Evolutionary conservation across 768 basidiomycete species (phyloP).

Genomic region (Trametes punicea): DNA sequence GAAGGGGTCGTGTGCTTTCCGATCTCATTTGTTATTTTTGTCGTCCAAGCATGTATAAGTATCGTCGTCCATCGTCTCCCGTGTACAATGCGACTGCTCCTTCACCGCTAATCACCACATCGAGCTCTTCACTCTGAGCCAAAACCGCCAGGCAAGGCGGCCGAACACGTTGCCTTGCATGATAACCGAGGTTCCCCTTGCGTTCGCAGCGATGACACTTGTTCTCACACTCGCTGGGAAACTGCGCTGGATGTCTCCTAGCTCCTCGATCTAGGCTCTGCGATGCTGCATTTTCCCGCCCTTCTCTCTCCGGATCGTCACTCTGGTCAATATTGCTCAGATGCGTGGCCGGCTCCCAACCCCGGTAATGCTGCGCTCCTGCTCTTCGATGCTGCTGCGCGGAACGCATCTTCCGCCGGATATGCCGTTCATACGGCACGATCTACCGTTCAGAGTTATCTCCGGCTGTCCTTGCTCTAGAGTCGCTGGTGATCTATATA

Average conservation of each 20-base stretch:
- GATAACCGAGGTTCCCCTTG: too few species aligned
- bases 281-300: not conserved
- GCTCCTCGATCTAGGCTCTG: not conserved
- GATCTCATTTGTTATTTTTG: not conserved
- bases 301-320: not conserved
- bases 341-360: not conserved
- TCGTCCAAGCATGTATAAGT: not conserved
- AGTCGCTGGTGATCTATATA: not conserved
- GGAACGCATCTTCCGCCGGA: too few species aligned
- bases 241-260: not conserved
- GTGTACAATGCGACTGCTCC: slow-evolving; percentile 5
- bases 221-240: not conserved
- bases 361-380: not conserved
- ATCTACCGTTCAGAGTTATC: not conserved
- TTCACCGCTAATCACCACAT: too few species aligned
- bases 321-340: not conserved
- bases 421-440: too few species aligned
- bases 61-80: not conserved
- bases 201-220: too few species aligned
- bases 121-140: not conserved
- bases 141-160: too few species aligned
- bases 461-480: not conserved
- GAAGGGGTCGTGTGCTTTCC: too few species aligned
- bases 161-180: too few species aligned
- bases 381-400: too few species aligned